Evolutionary conservation across 2,329 filamentous ascomycete genomes (phyloP).

Genomic region (Penicillium sp.): DNA sequence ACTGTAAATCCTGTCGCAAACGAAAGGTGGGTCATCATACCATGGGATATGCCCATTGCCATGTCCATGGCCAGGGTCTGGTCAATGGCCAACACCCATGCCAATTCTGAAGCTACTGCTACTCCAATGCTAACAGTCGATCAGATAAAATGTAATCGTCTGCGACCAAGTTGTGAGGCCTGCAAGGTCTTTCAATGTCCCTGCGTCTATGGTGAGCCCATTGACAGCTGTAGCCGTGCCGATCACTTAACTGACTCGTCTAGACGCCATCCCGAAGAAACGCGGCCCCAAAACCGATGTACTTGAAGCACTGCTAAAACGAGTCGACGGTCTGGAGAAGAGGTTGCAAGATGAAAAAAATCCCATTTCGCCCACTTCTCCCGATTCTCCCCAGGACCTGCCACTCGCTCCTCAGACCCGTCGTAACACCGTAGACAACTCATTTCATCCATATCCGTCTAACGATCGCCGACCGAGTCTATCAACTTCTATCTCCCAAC

Average conservation of each 20-base stretch:
- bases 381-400: slow-evolving; percentile 33
- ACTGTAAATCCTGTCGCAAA: slow-evolving; percentile 92
- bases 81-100: neutral
- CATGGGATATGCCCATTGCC: too few relatives aligned
- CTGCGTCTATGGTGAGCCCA: slow-evolving; percentile 77
- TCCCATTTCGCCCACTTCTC: slow-evolving; percentile 47
- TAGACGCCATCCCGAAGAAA: slow-evolving; percentile 85
- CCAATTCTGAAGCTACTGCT: neutral
- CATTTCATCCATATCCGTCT: slow-evolving; percentile 23
- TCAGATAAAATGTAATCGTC: slow-evolving; percentile 89
- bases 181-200: slow-evolving; percentile 88
- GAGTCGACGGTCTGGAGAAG: slow-evolving; percentile 83
- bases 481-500: slow-evolving; percentile 20
- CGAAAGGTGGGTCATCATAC: slow-evolving; percentile 69
- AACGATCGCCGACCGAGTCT: slow-evolving; percentile 17
- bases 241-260: slow-evolving; percentile 38
- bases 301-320: slow-evolving; percentile 79
- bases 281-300: slow-evolving; percentile 89
- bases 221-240: slow-evolving; percentile 9
- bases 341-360: slow-evolving; percentile 72
- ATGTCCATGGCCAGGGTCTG: too few relatives aligned
- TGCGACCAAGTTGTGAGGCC: slow-evolving; percentile 83
- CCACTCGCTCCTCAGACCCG: slow-evolving; percentile 15
- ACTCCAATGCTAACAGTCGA: slow-evolving; percentile 3
- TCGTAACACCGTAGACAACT: slow-evolving; percentile 26